Percentiles rank a stretch among this genome's conserved stretches.
Evolutionary conservation across 2,329 filamentous ascomycete genomes (phyloP).

Genomic region (Cladobotryum mycophilum): DNA sequence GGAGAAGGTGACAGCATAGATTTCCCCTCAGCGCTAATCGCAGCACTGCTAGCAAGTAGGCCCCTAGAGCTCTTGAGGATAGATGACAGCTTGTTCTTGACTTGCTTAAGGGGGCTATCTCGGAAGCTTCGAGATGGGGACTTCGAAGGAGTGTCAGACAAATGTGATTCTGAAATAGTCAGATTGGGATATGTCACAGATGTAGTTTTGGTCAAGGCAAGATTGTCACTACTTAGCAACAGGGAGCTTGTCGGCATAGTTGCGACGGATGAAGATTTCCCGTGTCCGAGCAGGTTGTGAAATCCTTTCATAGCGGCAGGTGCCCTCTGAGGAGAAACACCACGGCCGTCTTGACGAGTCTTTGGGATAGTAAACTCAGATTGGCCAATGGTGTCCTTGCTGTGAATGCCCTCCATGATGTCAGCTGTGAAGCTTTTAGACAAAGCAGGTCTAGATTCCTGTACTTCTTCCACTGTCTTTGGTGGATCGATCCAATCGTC

Average conservation of each 20-base stretch:
- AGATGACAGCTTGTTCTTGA: constrained; percentile 87
- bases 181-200: constrained; percentile 53
- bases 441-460: constrained; percentile 42
- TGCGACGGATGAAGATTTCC: constrained; percentile 60
- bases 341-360: constrained; percentile 6
- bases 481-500: constrained; percentile 60
- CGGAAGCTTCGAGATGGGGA: constrained; percentile 51
- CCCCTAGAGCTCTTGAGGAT: constrained; percentile 84
- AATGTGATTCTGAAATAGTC: constrained; percentile 39
- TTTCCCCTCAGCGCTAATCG: constrained; percentile 57
- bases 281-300: constrained; percentile 29
- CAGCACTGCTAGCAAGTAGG: constrained; percentile 72
- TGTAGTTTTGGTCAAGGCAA: constrained; percentile 50
- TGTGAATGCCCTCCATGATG: constrained; percentile 50
- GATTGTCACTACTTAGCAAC: constrained; percentile 15
- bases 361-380: constrained; percentile 24
- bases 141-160: constrained; percentile 45
- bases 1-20: constrained; percentile 50
- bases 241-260: constrained; percentile 33
- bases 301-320: not conserved
- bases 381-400: constrained; percentile 43
- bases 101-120: constrained; percentile 82
- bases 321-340: not conserved
- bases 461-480: constrained; percentile 19
- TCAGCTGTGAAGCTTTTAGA: constrained; percentile 57